A percentile compares a stretch with the other conserved stretches of the same genome.
phyloP scores from a whole-genome alignment of 1,139 yeast genomes.

The Suzukiozyma palmioleophila region DNA sequence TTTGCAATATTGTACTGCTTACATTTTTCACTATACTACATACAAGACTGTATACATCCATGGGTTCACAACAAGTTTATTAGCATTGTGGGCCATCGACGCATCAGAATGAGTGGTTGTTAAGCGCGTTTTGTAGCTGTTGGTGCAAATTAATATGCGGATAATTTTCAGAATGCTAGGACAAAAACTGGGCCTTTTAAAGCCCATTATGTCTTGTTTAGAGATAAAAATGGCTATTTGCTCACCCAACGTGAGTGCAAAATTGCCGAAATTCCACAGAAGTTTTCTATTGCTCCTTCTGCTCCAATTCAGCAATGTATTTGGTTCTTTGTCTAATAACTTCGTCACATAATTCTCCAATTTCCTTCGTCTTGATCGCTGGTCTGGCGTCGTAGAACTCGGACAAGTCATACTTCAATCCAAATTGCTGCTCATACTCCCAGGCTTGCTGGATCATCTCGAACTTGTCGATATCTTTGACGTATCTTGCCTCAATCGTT shows the following conservation, averaged over 20 bases:
- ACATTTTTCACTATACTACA: no score
- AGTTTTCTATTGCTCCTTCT: background rate
- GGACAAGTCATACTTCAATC: conserved; percentile 52
- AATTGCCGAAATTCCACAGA: background rate
- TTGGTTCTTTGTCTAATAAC: conserved; percentile 53
- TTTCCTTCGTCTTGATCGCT: conserved; percentile 68
- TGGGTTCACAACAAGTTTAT: no score
- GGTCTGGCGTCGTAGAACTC: conserved; percentile 66
- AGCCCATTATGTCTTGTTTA: background rate
- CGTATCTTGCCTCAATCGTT: conserved; percentile 79
- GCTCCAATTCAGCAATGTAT: conserved; percentile 9
- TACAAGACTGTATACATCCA: no score
- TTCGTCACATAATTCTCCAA: conserved; percentile 66
- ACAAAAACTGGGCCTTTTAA: no score
- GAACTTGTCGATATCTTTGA: conserved; percentile 90
- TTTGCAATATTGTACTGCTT: no score
- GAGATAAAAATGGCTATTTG: background rate
- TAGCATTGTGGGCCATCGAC: no score
- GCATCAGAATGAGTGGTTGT: no score
- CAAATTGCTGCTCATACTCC: conserved; percentile 74
- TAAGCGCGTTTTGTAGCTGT: no score
- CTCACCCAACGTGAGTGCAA: background rate
- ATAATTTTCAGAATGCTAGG: no score
- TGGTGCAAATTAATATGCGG: no score
- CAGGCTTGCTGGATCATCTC: conserved; percentile 88